A percentile compares a stretch with the other conserved stretches of the same genome.
Evolutionary conservation across 2,329 filamentous ascomycete species (phyloP).

Genomic region (Neofusicoccum sp.): DNA sequence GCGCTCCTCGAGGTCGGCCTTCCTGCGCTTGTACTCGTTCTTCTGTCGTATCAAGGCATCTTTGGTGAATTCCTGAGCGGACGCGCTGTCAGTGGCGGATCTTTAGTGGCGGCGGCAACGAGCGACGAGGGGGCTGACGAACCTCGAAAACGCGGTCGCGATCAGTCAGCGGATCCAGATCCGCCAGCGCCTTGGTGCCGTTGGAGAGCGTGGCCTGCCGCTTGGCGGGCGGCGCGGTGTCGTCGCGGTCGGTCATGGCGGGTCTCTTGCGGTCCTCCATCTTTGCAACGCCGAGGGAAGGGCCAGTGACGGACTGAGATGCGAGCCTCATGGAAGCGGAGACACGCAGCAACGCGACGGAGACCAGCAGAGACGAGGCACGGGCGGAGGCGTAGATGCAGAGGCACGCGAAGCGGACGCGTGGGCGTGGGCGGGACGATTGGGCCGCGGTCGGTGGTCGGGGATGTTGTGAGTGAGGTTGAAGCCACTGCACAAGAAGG

Average conservation of each 20-base stretch:
- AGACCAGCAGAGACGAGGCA: conserved; percentile 2
- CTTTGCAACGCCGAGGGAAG: conserved; percentile 78
- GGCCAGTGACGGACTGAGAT: conserved; percentile 64
- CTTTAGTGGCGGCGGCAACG: conserved; percentile 34
- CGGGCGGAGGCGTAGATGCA: neutral
- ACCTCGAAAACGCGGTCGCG: conserved; percentile 55
- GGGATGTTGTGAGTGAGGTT: conserved; percentile 18
- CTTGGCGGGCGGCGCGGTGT: conserved; percentile 85
- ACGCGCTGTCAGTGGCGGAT: conserved; percentile 15
- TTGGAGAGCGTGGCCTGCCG: conserved; percentile 77
- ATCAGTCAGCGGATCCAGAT: conserved; percentile 49
- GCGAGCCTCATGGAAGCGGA: conserved; percentile 77
- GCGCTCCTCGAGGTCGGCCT: conserved; percentile 74
- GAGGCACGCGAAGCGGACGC: conserved; percentile 12
- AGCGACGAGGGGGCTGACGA: conserved; percentile 40
- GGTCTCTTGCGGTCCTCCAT: conserved; percentile 99
- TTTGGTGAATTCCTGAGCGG: conserved; percentile 77
- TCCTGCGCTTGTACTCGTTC: conserved; percentile 95
- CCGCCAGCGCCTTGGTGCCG: conserved; percentile 65
- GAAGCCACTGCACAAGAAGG: conserved; percentile 11
- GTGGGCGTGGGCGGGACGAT: conserved; percentile 12
- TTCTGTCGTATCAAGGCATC: conserved; percentile 97
- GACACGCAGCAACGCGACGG: conserved; percentile 34
- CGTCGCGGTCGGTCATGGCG: conserved; percentile 74
- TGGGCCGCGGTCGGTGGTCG: conserved; percentile 6